Base-by-base conservation (phyloP, 129 eudicot species). In the Centrapalus pauciflorus region DNA sequence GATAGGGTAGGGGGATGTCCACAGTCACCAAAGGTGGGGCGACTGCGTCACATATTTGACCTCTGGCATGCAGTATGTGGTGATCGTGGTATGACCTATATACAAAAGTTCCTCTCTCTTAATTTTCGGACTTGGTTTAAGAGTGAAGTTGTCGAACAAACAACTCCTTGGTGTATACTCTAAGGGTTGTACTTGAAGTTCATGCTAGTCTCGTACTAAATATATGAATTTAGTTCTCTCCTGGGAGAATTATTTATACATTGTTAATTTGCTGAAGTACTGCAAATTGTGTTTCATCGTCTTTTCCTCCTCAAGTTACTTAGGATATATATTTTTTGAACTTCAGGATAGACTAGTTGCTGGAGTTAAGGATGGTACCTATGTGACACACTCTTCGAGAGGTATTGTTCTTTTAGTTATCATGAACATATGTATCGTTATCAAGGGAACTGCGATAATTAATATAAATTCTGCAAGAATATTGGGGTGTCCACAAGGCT, bases 291-390 rank as follows among this genome's bases (percentile, higher is more conserved):
- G 26, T 45, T 28, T 46, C 23, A 14, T 46, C 9, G 32, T 37
- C 17, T 26, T 64, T 29, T 11, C 3, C 49, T 45, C 52, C n/a
- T 17, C 52, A 16, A 17, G 7, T 64, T 64, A 45, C 43, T 9
- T 29, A 48, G 25, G 11, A 2, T 13, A 11, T 46, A 4, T 48
- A 17, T 17, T 24, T 48, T 46, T 48, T 48, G 16, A 48, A 23
- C 7, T 48, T 65, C 38, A 65, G 70, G 70, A 65, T 46, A 27
- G 70, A 9, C 8, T 14, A 16, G 43, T 65, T 11, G 28, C 57
- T 46, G 58, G 70, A 65, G 41, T 65, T 41, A 11, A 45, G 32
- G 69, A 61, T 11, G 46, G 46, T 10, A 40, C 69, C 54, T 0
- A 61, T 35, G 25, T 64, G 51, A 61, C 51, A 23, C 50, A 61